Evolutionary conservation across 257 asterid genomes (phyloP), one percentile per base, ranked within the genome.

Genomic region (Asclepias syriaca): DNA sequence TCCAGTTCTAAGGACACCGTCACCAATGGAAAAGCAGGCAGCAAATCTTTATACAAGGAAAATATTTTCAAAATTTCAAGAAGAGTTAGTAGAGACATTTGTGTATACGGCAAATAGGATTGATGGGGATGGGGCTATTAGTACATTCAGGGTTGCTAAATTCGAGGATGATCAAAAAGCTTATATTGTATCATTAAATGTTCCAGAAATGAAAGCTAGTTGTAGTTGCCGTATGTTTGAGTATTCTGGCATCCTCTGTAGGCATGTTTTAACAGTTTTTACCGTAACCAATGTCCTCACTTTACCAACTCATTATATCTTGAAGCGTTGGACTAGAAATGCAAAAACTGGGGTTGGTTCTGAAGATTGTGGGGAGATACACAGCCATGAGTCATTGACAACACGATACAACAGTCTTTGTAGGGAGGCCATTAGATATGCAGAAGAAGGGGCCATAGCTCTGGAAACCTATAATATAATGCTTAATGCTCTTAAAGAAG

Each of bases 21-120:
- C 98, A 14, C 98, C 98, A 13, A 93, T 93, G 98, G 98, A 93
- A 70, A 84, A 89, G 74, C 96, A 93, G 81, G 96, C 97, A 61
- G 94, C 96, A 61, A 81, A 55, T 77, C 72, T 85, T 51, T 93
- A 91, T 72, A 91, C 98, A 8, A 88, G 87, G 85, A 87, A 76
- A 81, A 79, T 89, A 51, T 93, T 93, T 82, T 81, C 86, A 43
- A 86, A 84, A 76, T 93, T 93, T 83, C 98, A 91, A 78, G 94
- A 91, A 65, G 98, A 93, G 81, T 76, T 93, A 71, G 98, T 93
- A 19, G 97, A 93, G 83, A 93, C 98, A 50, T 93, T 93, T 82
- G 97, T 83, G 71, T 91, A 91, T 81, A 93, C 96, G 24, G 98
- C 98, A 71, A 93, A 89, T 80, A 86, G 80, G 80, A 86, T 93